Conservation (phyloP, 176 grass and related monocot species). For the Cenchrus americanus region DNA sequence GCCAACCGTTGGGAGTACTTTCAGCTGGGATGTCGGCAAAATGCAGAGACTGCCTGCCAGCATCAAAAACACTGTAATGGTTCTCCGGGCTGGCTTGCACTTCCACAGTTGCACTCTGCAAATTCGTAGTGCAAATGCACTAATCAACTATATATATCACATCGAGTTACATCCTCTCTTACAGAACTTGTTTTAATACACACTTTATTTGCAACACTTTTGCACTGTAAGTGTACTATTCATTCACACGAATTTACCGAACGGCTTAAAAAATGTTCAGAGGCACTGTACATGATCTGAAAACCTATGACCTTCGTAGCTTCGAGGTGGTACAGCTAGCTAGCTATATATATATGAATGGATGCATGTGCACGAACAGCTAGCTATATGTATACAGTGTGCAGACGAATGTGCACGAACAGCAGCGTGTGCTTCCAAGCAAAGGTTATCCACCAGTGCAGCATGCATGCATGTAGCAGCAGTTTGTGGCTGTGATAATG, state of each 20-base stretch:
- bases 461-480: not conserved
- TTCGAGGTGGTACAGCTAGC: slow-evolving; percentile 9
- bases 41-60: not conserved
- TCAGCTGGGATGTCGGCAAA: slow-evolving; percentile 35
- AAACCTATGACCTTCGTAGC: slow-evolving; percentile 32
- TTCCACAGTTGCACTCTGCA: not conserved
- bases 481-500: not conserved
- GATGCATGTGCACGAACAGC: slow-evolving; percentile 39
- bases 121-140: too few species aligned
- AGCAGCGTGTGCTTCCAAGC: slow-evolving; percentile 35
- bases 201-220: too few species aligned
- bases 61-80: not conserved
- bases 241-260: too few species aligned
- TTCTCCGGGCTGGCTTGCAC: not conserved
- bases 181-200: too few species aligned
- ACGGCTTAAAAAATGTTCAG: too few species aligned
- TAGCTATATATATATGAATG: too few species aligned
- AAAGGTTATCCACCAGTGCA: not conserved
- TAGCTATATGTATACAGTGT: not conserved
- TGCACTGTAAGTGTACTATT: too few species aligned
- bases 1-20: slow-evolving; percentile 43
- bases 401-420: slow-evolving; percentile 44
- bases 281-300: slow-evolving; percentile 15
- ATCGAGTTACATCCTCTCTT: too few species aligned
- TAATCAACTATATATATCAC: too few species aligned